A percentile compares a stretch with the other conserved stretches of the same genome.
Evolutionary conservation across 345 rosid species (phyloP).

Genomic region (Physaria fendleri): DNA sequence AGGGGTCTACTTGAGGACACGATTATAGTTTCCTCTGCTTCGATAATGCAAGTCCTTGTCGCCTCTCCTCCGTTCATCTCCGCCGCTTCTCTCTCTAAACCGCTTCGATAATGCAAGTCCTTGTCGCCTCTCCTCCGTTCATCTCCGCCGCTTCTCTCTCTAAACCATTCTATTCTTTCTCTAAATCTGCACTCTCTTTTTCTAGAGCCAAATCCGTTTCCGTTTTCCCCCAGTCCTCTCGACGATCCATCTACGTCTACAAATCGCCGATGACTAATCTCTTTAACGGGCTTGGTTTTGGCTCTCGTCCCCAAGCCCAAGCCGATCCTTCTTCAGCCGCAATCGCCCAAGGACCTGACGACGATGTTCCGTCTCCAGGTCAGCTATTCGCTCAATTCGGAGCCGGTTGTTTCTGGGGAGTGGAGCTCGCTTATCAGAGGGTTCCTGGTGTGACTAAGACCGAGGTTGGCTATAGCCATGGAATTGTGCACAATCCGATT

Average conservation of each 20-base stretch:
- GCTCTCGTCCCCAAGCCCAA: conserved; percentile 30
- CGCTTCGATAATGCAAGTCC: conserved; percentile 64
- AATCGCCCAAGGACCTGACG: conserved; percentile 57
- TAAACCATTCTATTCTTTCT: conserved; percentile 21
- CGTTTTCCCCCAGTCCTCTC: conserved; percentile 23
- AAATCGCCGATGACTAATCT: conserved; percentile 32
- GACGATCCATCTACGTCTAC: conserved; percentile 25
- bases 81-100: conserved; percentile 23
- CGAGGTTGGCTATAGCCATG: conserved; percentile 86
- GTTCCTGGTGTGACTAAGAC: conserved; percentile 59
- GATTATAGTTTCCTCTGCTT: conserved; percentile 29
- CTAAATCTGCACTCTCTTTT: conserved; percentile 17
- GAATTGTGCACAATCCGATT: conserved; percentile 50
- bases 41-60: conserved; percentile 61
- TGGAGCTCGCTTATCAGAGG: conserved; percentile 77
- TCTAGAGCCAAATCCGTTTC: conserved; percentile 9
- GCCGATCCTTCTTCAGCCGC: conserved; percentile 28
- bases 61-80: conserved; percentile 57
- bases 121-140: conserved; percentile 57
- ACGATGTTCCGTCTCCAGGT: conserved; percentile 44
- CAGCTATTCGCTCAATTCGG: conserved; percentile 76
- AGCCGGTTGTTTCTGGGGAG: conserved; percentile 97
- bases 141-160: conserved; percentile 33
- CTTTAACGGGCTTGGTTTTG: conserved; percentile 28
- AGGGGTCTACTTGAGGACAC: conserved; percentile 17